Conservation (phyloP, 768 basidiomycete genomes). For the Coprinopsis marcescibilis region DNA sequence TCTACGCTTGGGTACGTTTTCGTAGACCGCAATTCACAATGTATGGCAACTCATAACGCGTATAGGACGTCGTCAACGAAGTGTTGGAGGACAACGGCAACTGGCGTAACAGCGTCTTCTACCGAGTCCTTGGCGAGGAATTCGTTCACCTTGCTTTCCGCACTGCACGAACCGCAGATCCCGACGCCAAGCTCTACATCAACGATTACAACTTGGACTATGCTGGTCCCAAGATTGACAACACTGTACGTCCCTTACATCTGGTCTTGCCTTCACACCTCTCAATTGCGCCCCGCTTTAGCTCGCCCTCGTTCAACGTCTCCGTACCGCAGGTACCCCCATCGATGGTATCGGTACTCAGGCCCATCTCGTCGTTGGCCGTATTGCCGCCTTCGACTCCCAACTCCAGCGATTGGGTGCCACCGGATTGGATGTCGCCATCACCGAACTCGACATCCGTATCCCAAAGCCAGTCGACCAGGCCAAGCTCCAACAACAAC, state of each 20-base stretch:
- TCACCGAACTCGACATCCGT: conserved; percentile 65
- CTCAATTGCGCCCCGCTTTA: neutral
- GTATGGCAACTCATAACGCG: neutral
- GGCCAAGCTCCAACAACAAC: conserved; percentile 46
- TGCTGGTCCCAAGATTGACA: conserved; percentile 10
- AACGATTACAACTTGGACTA: conserved; percentile 46
- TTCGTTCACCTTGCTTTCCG: conserved; percentile 41
- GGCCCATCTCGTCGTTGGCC: conserved; percentile 54
- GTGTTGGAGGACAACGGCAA: conserved; percentile 40
- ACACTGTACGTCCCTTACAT: neutral
- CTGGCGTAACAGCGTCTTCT: conserved; percentile 33
- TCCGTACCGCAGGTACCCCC: conserved; percentile 42
- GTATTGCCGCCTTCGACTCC: conserved; percentile 43
- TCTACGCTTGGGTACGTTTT: conserved; percentile 21
- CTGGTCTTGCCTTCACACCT: neutral
- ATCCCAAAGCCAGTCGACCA: conserved; percentile 49
- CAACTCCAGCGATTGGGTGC: conserved; percentile 49
- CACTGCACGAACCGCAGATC: conserved; percentile 38
- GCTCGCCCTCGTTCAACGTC: conserved; percentile 41
- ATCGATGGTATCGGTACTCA: conserved; percentile 61
- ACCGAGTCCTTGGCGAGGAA: conserved; percentile 33
- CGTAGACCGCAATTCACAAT: too few relatives aligned
- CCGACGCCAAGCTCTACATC: conserved; percentile 36
- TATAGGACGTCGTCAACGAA: conserved; percentile 23
- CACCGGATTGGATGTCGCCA: conserved; percentile 61